Percentiles rank a stretch among this genome's conserved stretches.
These are phyloP conservation scores for Trichoderma asperellum DNA, from an alignment of 2,329 filamentous ascomycete species.

Conservation along the genomic window DNA sequence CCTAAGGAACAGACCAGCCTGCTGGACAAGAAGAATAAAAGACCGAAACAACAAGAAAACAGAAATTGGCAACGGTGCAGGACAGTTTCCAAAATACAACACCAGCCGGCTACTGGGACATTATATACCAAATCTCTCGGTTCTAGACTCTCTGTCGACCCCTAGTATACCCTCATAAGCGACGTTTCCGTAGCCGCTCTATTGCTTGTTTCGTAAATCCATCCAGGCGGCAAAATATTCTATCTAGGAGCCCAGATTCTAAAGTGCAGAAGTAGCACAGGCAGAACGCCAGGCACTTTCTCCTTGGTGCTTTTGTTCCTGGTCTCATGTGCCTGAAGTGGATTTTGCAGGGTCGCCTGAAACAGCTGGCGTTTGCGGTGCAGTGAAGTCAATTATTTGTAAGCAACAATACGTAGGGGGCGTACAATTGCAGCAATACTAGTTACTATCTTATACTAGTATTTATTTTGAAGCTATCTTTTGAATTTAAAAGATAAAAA, in stretches of 20 bases:
- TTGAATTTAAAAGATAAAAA: background rate
- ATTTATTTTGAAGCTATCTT: background rate
- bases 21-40: background rate
- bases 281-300: background rate
- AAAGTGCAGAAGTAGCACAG: background rate
- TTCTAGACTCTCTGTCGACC: background rate
- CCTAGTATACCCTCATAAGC: background rate
- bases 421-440: background rate
- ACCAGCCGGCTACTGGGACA: background rate
- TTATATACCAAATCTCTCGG: background rate
- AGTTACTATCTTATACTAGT: background rate
- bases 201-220: background rate
- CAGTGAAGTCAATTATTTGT: background rate
- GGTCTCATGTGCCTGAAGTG: background rate
- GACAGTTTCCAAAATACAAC: background rate
- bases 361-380: conserved; percentile 6
- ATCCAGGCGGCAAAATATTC: background rate
- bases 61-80: background rate
- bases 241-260: background rate
- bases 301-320: background rate
- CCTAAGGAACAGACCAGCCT: conserved; percentile 8
- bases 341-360: background rate
- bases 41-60: background rate
- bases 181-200: background rate
- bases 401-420: background rate